Base-by-base conservation (phyloP, 805 yeast genomes). In the Starmerella potacharoeniae region DNA sequence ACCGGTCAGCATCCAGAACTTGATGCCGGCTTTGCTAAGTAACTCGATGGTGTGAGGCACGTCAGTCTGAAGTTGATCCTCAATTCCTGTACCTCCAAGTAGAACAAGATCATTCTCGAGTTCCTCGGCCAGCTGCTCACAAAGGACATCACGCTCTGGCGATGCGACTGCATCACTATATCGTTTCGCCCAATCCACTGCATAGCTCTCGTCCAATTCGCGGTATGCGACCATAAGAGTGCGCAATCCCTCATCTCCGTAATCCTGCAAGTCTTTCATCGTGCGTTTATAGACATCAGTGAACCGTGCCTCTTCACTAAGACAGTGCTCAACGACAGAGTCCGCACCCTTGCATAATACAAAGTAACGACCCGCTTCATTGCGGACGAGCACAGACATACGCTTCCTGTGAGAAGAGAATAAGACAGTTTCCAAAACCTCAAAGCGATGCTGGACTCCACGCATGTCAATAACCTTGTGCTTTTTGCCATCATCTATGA, bases 1-100 rank as follows among this genome's bases (percentile, higher is more conserved):
- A 60, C 93, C 93, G 9, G 93, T 85, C 34, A 85, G 73, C 52
- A 85, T 90, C 93, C 93, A 85, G 49, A 85, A 71, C 67, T 85
- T 85, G 63, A 85, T 81, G 49, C 93, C 93, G 0, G 90, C 91
- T 49, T 76, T 71, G 6, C 81, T 79, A 51, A 85, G 73, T 42
- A 80, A 66, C 14, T 83, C 77, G 62, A 85, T 85, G 1, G 91
- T 74, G 52, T 80, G 83, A 0, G 91, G 89, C 22, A 85, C 93
- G 56, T 88, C 90, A 42, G 78, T 81, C 66, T 85, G 93, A 49
- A 85, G 74, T 61, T 84, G 73, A 65, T 85, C 93, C 66, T 85
- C 93, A 64, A 85, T 84, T 11, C 89, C 93, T 16, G 93, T 85
- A 28, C 89, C 87, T 17, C 93, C 93, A 49, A 85, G 68, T 51